These are phyloP conservation scores for Penicillium parvum DNA, from an alignment of 495 filamentous ascomycete genomes.

Conservation along the genomic window DNA sequence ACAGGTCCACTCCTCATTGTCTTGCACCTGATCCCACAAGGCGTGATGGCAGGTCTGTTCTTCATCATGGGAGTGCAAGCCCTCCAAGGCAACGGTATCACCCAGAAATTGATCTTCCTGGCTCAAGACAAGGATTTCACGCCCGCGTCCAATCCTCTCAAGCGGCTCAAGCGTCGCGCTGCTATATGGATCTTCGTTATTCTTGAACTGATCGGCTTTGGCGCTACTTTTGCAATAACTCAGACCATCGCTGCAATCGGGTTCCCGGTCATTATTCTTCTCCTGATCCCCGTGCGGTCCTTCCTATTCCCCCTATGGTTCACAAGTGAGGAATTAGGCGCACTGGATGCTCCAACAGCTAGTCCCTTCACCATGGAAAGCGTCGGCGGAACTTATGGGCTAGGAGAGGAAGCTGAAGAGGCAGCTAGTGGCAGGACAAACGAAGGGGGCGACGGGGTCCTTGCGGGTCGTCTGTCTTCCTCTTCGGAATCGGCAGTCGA, in stretches of 20 bases:
- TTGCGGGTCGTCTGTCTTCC: conserved; percentile 13
- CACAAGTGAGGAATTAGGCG: conserved; percentile 57
- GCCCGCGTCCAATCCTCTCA: conserved; percentile 60
- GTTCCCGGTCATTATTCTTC: conserved; percentile 82
- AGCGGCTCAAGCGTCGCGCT: conserved; percentile 50
- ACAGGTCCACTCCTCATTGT: conserved; percentile 77
- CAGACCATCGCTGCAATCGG: conserved; percentile 94
- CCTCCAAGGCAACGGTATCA: conserved; percentile 79
- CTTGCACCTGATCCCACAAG: conserved; percentile 80
- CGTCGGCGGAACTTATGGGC: conserved; percentile 66
- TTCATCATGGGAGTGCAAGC: conserved; percentile 90
- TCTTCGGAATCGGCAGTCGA: conserved; percentile 27
- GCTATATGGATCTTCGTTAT: conserved; percentile 74
- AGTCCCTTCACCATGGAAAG: conserved; percentile 84
- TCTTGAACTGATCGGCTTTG: conserved; percentile 77
- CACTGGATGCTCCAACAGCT: conserved; percentile 77
- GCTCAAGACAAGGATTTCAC: conserved; percentile 63
- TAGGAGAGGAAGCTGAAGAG: conserved; percentile 24
- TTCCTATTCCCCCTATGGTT: conserved; percentile 71
- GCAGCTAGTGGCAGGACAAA: conserved; percentile 8
- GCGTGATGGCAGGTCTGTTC: conserved; percentile 84
- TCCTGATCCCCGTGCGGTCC: conserved; percentile 72
- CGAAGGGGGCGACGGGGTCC: conserved; percentile 11
- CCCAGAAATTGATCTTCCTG: conserved; percentile 73
- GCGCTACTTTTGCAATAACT: conserved; percentile 86